These are phyloP conservation scores for Alternaria sp. DNA, from an alignment of 2,329 filamentous ascomycete genomes.

Conservation along the genomic window DNA sequence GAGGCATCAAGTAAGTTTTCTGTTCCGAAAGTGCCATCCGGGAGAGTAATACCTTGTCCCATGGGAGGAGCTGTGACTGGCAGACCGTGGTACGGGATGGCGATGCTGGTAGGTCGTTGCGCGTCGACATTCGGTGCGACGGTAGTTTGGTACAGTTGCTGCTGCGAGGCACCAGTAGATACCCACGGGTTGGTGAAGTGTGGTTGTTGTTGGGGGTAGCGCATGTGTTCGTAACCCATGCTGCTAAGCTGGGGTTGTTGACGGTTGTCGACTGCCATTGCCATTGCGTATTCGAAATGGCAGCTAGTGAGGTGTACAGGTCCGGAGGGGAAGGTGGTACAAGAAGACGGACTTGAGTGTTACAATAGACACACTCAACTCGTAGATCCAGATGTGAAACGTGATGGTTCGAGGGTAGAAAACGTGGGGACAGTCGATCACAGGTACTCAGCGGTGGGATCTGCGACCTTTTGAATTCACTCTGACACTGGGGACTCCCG, in stretches of 20 bases:
- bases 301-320: conserved; percentile 17
- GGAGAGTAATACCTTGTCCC: conserved; percentile 72
- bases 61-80: conserved; percentile 77
- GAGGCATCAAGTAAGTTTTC: conserved; percentile 73
- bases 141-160: conserved; percentile 71
- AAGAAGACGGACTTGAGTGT: conserved; percentile 38
- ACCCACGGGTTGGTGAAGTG: conserved; percentile 94
- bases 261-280: conserved; percentile 92
- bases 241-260: conserved; percentile 72
- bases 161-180: conserved; percentile 65
- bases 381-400: conserved; percentile 47
- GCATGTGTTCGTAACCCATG: conserved; percentile 82
- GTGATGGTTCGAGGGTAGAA: conserved; percentile 47
- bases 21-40: conserved; percentile 67
- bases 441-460: conserved; percentile 58
- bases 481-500: conserved; percentile 49
- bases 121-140: conserved; percentile 64
- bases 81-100: conserved; percentile 77
- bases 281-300: conserved; percentile 65
- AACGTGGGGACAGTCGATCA: conserved; percentile 62
- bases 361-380: conserved; percentile 35
- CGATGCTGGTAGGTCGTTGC: conserved; percentile 67
- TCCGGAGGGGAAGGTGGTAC: conserved; percentile 28
- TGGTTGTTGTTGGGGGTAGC: conserved; percentile 66
- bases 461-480: conserved; percentile 57